Evolutionary conservation across 1,284 basidiomycete genomes (phyloP).

Genomic region (Ustilago esculenta): DNA sequence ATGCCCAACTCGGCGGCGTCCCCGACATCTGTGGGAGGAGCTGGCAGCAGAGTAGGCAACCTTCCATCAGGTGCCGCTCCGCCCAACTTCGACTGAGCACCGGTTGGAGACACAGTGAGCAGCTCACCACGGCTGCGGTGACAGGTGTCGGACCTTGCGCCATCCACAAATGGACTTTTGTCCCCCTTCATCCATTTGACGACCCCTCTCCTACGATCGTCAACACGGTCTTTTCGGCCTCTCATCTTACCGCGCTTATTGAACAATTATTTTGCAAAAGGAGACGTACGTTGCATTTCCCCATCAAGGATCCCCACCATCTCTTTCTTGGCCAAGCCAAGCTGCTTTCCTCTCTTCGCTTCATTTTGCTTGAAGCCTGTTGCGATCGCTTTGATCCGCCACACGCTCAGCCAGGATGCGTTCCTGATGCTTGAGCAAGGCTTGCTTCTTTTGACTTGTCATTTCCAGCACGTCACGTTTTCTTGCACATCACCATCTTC

Average conservation of each 20-base stretch:
- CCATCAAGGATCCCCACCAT: not conserved
- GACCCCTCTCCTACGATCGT: not conserved
- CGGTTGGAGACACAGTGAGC: too few relatives aligned
- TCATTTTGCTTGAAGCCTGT: not conserved
- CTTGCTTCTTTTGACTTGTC: too few relatives aligned
- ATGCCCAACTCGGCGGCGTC: constrained; percentile 30
- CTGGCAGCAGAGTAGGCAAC: constrained; percentile 7
- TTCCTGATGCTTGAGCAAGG: not conserved
- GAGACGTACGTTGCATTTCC: constrained; percentile 3
- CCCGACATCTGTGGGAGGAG: constrained; percentile 7
- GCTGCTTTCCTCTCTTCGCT: constrained; percentile 1
- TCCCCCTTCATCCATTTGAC: too few relatives aligned
- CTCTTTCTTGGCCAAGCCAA: not conserved
- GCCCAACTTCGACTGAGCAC: constrained; percentile 26
- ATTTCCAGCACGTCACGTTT: too few relatives aligned
- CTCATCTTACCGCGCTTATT: not conserved
- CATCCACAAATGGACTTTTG: too few relatives aligned
- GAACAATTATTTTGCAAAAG: constrained; percentile 21
- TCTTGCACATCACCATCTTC: not conserved
- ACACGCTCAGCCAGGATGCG: not conserved
- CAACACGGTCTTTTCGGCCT: constrained; percentile 10
- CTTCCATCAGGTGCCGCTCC: constrained; percentile 41
- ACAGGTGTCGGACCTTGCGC: too few relatives aligned
- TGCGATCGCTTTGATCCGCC: not conserved
- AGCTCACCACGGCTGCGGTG: too few relatives aligned